Percentiles rank a stretch among this genome's conserved stretches.
Conservation (phyloP, 352 stramenopile genomes). For the Pythium aphanidermatum region DNA sequence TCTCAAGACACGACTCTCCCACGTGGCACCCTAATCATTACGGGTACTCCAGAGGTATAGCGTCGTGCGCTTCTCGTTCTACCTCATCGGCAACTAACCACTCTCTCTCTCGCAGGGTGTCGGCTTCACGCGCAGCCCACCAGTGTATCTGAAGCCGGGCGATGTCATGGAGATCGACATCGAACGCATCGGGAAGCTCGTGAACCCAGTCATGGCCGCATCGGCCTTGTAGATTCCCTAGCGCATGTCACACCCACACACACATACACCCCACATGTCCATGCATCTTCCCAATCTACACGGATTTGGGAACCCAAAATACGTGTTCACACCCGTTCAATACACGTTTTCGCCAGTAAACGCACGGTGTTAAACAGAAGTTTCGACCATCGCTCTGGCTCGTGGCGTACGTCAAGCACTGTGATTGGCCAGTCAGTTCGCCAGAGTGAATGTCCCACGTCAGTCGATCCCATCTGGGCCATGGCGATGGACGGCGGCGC, state of each 20-base stretch:
- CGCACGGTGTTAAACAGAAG: background rate
- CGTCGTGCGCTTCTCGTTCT: too few species aligned
- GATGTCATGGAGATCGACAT: conserved; percentile 91
- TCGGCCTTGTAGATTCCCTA: conserved; percentile 42
- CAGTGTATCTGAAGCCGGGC: conserved; percentile 77
- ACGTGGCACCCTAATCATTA: conserved; percentile 87
- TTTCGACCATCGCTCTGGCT: too few species aligned
- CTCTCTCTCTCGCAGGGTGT: conserved; percentile 44
- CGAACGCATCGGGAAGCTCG: conserved; percentile 83
- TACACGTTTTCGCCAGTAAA: conserved; percentile 12
- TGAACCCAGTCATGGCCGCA: conserved; percentile 75
- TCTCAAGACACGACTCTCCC: conserved; percentile 86
- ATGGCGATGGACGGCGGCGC: conserved; percentile 1
- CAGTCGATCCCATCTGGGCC: conserved; percentile 10
- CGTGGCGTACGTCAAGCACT: conserved; percentile 15
- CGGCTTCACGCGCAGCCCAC: conserved; percentile 81
- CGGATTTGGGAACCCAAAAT: too few species aligned
- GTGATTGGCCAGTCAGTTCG: too few species aligned
- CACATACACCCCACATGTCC: background rate
- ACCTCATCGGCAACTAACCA: background rate
- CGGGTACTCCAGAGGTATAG: conserved; percentile 81
- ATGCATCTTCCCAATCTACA: too few species aligned
- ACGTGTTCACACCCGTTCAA: too few species aligned
- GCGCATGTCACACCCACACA: background rate
- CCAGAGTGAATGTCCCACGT: conserved; percentile 23